Evolutionary conservation across 441 rosid genomes (phyloP).

Genomic region (Erodium trifolium): DNA sequence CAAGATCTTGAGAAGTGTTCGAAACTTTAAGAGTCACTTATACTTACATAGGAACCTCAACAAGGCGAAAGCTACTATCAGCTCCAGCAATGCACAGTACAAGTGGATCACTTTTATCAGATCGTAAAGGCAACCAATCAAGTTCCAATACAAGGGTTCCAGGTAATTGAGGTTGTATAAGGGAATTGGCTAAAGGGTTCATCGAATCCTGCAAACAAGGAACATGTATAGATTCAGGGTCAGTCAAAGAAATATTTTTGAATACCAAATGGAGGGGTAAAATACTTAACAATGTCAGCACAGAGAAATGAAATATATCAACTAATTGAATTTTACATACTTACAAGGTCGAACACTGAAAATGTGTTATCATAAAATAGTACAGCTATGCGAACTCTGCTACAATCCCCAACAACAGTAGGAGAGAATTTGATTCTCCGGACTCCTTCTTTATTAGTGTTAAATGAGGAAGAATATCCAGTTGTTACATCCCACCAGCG

Average conservation of each 20-base stretch:
- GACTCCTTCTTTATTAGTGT: slow-evolving; percentile 85
- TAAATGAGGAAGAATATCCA: slow-evolving; percentile 93
- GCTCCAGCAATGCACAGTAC: slow-evolving; percentile 94
- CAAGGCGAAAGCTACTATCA: slow-evolving; percentile 91
- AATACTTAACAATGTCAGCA: background rate
- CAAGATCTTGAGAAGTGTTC: background rate
- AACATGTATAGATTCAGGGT: slow-evolving; percentile 17
- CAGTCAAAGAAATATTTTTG: slow-evolving; percentile 4
- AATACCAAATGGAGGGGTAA: background rate
- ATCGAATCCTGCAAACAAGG: slow-evolving; percentile 67
- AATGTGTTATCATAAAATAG: slow-evolving; percentile 91
- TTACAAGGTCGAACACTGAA: slow-evolving; percentile 92
- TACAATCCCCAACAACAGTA: slow-evolving; percentile 82
- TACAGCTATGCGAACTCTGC: slow-evolving; percentile 93
- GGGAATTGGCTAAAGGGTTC: slow-evolving; percentile 92
- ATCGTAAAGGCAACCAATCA: slow-evolving; percentile 87
- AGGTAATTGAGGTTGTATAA: slow-evolving; percentile 88
- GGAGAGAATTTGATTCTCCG: slow-evolving; percentile 96
- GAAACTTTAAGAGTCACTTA: background rate
- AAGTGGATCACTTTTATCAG: slow-evolving; percentile 70
- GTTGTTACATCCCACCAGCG: slow-evolving; percentile 99
- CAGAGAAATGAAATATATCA: background rate
- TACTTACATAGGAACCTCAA: slow-evolving; percentile 77
- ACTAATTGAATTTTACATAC: slow-evolving; percentile 24
- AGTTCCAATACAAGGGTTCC: slow-evolving; percentile 97